These are phyloP conservation scores for Eucalyptus albens DNA, from an alignment of 345 rosid species.

Conservation along the genomic window DNA sequence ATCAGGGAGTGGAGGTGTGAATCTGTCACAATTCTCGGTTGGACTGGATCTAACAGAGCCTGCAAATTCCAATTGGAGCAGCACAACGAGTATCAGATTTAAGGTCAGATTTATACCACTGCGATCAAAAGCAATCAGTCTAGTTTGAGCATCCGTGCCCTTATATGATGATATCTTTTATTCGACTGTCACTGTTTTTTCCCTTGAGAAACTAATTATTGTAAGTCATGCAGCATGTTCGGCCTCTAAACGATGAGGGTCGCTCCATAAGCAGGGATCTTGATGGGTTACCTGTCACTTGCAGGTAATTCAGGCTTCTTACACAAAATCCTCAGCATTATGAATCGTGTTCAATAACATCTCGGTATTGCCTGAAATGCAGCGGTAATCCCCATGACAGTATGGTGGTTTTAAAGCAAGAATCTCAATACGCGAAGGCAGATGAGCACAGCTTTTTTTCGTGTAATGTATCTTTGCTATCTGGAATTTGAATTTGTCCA, in stretches of 20 bases:
- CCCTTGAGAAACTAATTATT: background rate
- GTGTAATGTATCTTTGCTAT: constrained; percentile 30
- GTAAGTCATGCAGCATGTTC: constrained; percentile 50
- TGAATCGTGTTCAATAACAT: constrained; percentile 1
- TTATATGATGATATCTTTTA: background rate
- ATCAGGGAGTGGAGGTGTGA: constrained; percentile 85
- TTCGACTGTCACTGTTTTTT: background rate
- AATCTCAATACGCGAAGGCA: constrained; percentile 75
- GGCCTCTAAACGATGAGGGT: constrained; percentile 79
- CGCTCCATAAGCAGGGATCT: constrained; percentile 71
- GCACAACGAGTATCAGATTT: constrained; percentile 76
- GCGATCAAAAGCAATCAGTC: background rate
- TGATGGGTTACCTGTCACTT: constrained; percentile 82
- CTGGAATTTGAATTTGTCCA: background rate
- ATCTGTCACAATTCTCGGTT: constrained; percentile 64
- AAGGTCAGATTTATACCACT: constrained; percentile 32
- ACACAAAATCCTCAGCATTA: background rate
- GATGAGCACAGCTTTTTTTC: constrained; percentile 71
- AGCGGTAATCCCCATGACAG: constrained; percentile 73
- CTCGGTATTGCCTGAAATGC: constrained; percentile 21
- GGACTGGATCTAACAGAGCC: constrained; percentile 89
- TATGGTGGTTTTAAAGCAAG: constrained; percentile 95
- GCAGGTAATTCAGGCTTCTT: constrained; percentile 45
- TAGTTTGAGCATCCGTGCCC: background rate
- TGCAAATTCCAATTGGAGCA: constrained; percentile 74